These are phyloP conservation scores for Sapria himalayana DNA, from an alignment of 345 rosid genomes.

Conservation along the genomic window DNA sequence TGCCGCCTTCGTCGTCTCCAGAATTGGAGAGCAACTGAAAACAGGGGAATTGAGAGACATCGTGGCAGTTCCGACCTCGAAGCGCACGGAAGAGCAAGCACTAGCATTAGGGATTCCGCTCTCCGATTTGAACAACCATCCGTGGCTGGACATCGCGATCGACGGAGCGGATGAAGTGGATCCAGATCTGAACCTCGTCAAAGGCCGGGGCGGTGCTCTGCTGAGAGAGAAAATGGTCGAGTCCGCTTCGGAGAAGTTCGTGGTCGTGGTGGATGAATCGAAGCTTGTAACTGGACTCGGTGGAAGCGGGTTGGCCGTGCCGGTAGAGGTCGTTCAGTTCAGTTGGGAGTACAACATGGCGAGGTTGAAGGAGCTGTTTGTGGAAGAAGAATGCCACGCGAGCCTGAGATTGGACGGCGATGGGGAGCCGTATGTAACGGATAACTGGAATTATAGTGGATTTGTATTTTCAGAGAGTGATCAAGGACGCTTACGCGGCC, in stretches of 20 bases:
- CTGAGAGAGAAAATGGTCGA: constrained; percentile 95
- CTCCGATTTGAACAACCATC: constrained; percentile 49
- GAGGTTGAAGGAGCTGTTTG: constrained; percentile 50
- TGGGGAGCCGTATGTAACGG: constrained; percentile 73
- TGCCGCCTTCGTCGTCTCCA: constrained; percentile 93
- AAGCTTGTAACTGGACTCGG: constrained; percentile 78
- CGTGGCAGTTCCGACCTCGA: constrained; percentile 81
- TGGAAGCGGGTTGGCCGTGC: constrained; percentile 89
- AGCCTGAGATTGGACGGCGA: constrained; percentile 41
- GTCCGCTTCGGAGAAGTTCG: constrained; percentile 60
- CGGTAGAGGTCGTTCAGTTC: constrained; percentile 87
- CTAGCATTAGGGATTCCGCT: constrained; percentile 59
- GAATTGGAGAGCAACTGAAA: constrained; percentile 45
- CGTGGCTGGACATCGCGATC: constrained; percentile 70
- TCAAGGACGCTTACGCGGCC: constrained; percentile 51
- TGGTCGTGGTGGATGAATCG: constrained; percentile 83
- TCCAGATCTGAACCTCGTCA: constrained; percentile 66
- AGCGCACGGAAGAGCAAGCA: constrained; percentile 91
- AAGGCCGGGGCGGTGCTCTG: constrained; percentile 93
- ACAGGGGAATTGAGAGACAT: constrained; percentile 49
- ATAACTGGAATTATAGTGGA: constrained; percentile 76
- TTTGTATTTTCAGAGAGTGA: constrained; percentile 65
- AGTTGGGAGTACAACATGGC: constrained; percentile 83
- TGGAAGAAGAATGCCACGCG: constrained; percentile 49
- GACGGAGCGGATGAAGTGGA: constrained; percentile 99